Conservation (phyloP, 768 basidiomycete species). For the Hemileccinum impolitum region DNA sequence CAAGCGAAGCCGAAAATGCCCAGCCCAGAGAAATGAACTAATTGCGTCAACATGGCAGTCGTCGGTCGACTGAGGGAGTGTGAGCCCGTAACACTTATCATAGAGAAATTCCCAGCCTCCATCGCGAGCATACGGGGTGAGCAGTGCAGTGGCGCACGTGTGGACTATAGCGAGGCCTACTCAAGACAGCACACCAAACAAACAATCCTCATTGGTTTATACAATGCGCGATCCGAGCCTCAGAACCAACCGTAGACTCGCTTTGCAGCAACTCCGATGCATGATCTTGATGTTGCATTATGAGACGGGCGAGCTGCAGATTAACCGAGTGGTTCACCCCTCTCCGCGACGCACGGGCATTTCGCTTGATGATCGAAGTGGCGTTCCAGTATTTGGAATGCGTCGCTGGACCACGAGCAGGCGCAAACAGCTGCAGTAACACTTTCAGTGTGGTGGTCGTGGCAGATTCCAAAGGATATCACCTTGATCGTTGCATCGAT, state of each 20-base stretch:
- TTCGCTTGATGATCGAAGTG: constrained; percentile 53
- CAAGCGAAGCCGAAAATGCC: constrained; percentile 11
- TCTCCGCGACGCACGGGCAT: constrained; percentile 37
- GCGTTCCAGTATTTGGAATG: constrained; percentile 57
- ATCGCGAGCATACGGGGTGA: constrained; percentile 4
- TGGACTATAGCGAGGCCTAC: too few relatives aligned
- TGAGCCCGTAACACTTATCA: constrained; percentile 25
- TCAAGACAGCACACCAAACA: too few relatives aligned
- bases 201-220: constrained; percentile 25
- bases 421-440: constrained; percentile 58
- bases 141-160: constrained; percentile 8
- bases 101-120: constrained; percentile 27
- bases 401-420: constrained; percentile 41
- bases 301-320: constrained; percentile 29
- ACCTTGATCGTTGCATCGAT: constrained; percentile 87
- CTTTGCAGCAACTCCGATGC: constrained; percentile 22
- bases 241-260: constrained; percentile 23
- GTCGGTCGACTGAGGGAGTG: constrained; percentile 20
- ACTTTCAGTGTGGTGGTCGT: neutral
- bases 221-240: constrained; percentile 23
- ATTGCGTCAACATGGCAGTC: constrained; percentile 17
- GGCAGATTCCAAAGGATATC: constrained; percentile 10
- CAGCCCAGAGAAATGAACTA: constrained; percentile 20
- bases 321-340: constrained; percentile 16
- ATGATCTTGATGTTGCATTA: constrained; percentile 29